phyloP scores from a whole-genome alignment of 371 early-diverging fungal genomes.

The Encephalitozoon cuniculi region DNA sequence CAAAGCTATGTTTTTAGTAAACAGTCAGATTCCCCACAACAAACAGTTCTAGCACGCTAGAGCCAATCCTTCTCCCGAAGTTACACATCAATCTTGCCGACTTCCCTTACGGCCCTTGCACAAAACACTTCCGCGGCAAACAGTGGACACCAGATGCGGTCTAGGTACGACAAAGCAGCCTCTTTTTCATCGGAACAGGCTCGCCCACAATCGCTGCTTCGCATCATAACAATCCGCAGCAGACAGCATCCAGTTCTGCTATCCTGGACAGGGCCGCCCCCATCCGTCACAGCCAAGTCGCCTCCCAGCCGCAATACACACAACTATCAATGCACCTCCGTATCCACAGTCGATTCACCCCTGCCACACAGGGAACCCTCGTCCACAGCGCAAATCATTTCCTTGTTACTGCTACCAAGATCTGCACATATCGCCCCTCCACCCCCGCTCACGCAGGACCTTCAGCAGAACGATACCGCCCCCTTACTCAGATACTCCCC shows the following conservation, averaged over 20 bases:
- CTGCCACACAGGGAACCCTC: constrained; percentile 19
- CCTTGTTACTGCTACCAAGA: constrained; percentile 37
- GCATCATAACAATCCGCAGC: not conserved
- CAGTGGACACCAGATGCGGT: constrained; percentile 37
- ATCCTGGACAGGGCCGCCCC: not conserved
- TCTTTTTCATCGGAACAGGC: not conserved
- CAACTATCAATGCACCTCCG: not conserved
- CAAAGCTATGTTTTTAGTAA: constrained; percentile 69
- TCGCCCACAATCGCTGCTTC: not conserved
- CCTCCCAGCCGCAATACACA: not conserved
- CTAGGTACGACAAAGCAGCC: constrained; percentile 12
- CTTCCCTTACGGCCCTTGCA: constrained; percentile 28
- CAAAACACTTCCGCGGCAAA: constrained; percentile 5
- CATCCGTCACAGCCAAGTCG: not conserved
- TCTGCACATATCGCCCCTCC: constrained; percentile 21
- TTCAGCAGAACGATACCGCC: constrained; percentile 6
- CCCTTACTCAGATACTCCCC: not conserved
- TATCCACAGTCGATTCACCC: constrained; percentile 18
- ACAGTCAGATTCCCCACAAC: constrained; percentile 67
- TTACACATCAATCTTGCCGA: constrained; percentile 42
- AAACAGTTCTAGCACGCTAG: constrained; percentile 41
- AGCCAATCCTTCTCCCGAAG: constrained; percentile 40
- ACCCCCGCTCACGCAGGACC: constrained; percentile 8
- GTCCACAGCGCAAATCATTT: not conserved
- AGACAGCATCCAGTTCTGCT: not conserved